phyloP scores from a whole-genome alignment of 805 yeast species.

The Kregervanrija delftensis region DNA sequence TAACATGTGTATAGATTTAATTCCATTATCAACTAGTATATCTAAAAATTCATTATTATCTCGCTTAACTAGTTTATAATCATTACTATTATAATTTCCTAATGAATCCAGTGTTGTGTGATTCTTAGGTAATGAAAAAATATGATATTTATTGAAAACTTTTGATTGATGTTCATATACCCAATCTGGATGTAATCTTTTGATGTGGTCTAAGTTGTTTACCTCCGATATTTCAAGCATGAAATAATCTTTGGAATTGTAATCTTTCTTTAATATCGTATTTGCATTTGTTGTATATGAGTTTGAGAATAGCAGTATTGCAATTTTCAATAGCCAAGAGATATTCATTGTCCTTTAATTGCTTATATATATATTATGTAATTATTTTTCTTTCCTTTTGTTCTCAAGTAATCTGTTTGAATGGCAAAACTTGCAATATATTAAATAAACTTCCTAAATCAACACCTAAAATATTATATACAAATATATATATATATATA shows the following conservation, averaged over 20 bases:
- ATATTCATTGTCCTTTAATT: not conserved
- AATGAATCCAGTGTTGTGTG: slow-evolving; percentile 28
- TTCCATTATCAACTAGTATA: slow-evolving; percentile 26
- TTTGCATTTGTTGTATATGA: too few relatives aligned
- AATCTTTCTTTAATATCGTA: slow-evolving; percentile 35
- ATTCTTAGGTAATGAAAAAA: slow-evolving; percentile 49
- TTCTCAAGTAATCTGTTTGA: too few relatives aligned
- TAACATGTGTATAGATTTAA: slow-evolving; percentile 47
- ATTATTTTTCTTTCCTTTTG: too few relatives aligned
- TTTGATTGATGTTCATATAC: slow-evolving; percentile 58
- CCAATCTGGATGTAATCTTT: slow-evolving; percentile 36
- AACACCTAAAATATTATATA: too few relatives aligned
- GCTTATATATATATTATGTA: too few relatives aligned
- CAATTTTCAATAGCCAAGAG: not conserved
- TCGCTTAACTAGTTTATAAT: slow-evolving; percentile 25
- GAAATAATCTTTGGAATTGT: slow-evolving; percentile 47
- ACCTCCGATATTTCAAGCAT: slow-evolving; percentile 42
- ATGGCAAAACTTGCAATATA: too few relatives aligned
- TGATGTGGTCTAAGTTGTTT: slow-evolving; percentile 23
- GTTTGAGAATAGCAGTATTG: not conserved
- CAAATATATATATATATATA: too few relatives aligned
- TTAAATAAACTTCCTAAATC: too few relatives aligned
- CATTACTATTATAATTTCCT: slow-evolving; percentile 31
- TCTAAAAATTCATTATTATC: slow-evolving; percentile 19
- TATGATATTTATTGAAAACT: slow-evolving; percentile 55